Conservation (phyloP, 2,329 filamentous ascomycete species). For the Cytospora leucostoma region DNA sequence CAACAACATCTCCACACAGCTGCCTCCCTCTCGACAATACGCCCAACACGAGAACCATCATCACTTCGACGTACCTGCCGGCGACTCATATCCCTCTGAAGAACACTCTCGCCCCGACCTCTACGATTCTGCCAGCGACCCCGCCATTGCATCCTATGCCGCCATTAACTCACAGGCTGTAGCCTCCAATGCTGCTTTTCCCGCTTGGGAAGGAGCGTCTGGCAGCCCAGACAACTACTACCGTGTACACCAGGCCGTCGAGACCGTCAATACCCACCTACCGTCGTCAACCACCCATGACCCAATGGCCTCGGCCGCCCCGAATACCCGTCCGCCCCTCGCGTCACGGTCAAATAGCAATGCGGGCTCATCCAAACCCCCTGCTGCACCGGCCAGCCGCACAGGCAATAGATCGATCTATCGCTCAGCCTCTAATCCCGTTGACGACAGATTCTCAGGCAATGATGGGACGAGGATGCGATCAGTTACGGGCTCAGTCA, state of each 20-base stretch:
- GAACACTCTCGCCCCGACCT: neutral
- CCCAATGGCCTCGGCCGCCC: conserved; percentile 41
- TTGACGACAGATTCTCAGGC: conserved; percentile 45
- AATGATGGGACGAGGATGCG: conserved; percentile 36
- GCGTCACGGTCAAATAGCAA: conserved; percentile 53
- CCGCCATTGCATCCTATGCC: conserved; percentile 40
- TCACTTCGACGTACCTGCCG: conserved; percentile 30
- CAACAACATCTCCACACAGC: conserved; percentile 31
- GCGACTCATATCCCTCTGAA: conserved; percentile 17
- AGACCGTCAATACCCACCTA: conserved; percentile 41
- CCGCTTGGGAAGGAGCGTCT: conserved; percentile 36
- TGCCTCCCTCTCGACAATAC: conserved; percentile 28
- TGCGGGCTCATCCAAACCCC: conserved; percentile 50
- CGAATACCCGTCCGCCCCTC: conserved; percentile 45
- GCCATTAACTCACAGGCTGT: conserved; percentile 41
- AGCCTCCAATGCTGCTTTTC: conserved; percentile 41
- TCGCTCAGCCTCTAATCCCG: conserved; percentile 59
- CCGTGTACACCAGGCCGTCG: conserved; percentile 48
- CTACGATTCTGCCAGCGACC: conserved; percentile 28
- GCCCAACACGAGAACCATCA: conserved; percentile 32
- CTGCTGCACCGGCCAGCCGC: conserved; percentile 42
- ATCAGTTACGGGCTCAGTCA: conserved; percentile 36
- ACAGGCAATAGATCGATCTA: conserved; percentile 44
- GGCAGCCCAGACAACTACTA: conserved; percentile 59
- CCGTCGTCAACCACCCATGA: conserved; percentile 43